Conservation (phyloP, 176 grass and related monocot species). For the Panicum miliaceum region DNA sequence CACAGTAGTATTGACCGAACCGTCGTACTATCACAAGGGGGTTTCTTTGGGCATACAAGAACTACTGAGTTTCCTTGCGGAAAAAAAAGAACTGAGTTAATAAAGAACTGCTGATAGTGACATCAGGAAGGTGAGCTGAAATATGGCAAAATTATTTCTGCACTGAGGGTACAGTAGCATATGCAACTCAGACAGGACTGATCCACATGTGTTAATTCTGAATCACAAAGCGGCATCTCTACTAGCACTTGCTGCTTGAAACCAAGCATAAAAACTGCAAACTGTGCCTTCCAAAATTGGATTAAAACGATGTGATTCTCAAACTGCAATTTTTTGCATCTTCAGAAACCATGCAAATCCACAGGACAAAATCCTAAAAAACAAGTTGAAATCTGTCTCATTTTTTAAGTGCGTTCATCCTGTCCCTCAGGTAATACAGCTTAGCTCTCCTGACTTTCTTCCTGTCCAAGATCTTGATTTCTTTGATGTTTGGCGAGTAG, state of each 20-base stretch:
- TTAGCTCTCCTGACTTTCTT: slow-evolving; percentile 91
- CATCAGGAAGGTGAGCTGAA: background rate
- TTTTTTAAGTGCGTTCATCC: slow-evolving; percentile 89
- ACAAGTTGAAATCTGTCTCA: slow-evolving; percentile 15
- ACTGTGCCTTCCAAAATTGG: background rate
- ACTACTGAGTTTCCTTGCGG: background rate
- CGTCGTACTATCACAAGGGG: background rate
- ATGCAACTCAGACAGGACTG: background rate
- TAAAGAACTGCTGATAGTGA: background rate
- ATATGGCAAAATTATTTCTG: background rate
- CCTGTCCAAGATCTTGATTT: slow-evolving; percentile 88
- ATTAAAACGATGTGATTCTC: background rate
- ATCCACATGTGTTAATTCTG: background rate
- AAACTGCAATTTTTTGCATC: background rate
- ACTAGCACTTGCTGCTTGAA: background rate
- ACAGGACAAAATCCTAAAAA: background rate
- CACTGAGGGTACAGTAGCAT: background rate
- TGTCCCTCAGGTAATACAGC: slow-evolving; percentile 92
- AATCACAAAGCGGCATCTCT: background rate
- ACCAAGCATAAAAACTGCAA: background rate
- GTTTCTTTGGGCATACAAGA: background rate
- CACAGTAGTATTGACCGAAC: background rate
- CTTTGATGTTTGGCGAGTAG: slow-evolving; percentile 89
- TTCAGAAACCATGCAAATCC: slow-evolving; percentile 2
- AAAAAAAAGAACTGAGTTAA: background rate